Evolutionary conservation across 140 eudicot genomes (phyloP), one percentile per base, ranked within the genome.

Genomic region (Bidens hawaiensis): DNA sequence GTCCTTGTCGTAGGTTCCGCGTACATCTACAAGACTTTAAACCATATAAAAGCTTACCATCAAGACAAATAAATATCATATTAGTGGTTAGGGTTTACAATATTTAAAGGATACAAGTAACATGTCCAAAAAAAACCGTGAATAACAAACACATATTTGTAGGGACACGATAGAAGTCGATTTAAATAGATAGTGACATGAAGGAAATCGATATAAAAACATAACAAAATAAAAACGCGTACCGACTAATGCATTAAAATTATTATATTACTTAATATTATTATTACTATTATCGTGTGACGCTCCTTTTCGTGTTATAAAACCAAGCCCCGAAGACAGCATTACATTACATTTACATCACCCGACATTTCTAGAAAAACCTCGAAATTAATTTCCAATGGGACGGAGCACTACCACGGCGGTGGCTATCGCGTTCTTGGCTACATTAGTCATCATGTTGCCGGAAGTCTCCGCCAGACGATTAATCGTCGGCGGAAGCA

Each of bases 381-480:
- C 43, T 10, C 13, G 13, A 10, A 30, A 2, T 9, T 2, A 34
- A 9, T 21, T 34, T 62, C 65, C 23, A 53, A 69, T 70, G 77
- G 72, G 74, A 62, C 70, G 82, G 68, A 70, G 75, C 66, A 31
- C 43, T 24, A 30, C 76, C 16, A 67, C 81, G 55, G 70, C 36
- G 76, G 56, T 45, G 53, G 79, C 73, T 43, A 41, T 64, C 43
- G 80, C 74, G 60, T 46, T 66, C 45, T 58, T 50, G 24, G 62
- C 85, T 43, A 61, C 81, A 10, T 30, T 79, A 33, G 12, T 75
- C 65, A 58, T 75, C 33, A 60, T 86, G 90, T 25, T 70, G 15
- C 82, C 90, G 53, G 79, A 82, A 60, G 97, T 75, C n/a, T 70
- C 81, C 12, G 75, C 78, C 9, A 72, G 47, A 21, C 75, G 95